Base-by-base conservation (phyloP, 176 grass and related monocot species). In the Melocanna baccifera region DNA sequence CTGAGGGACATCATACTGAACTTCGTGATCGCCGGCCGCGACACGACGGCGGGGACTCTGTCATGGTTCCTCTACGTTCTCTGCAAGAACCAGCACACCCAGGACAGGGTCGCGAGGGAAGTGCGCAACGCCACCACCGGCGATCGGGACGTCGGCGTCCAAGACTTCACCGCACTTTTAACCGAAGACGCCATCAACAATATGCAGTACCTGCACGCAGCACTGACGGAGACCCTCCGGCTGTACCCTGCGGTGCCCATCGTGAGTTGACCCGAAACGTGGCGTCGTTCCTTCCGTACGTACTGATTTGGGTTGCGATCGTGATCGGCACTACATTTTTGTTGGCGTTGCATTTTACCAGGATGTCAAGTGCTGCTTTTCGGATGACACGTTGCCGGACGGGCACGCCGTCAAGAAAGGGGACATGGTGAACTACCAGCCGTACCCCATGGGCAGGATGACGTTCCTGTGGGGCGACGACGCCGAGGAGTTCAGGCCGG, bases 371-470 rank as follows among this genome's bases (percentile, higher is more conserved):
- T 83, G 77, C 52, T 97, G 94, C 75, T 90, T 86, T 20, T 88
- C 89, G 1, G 92, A 94, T 3, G 94, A 97, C 87, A 92, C 82
- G 11, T 59, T 97, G 75, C 94, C 92, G 22, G 92, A 90, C 71
- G 94, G 94, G 16, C 75, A 88, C 58, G 62, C 84, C 0, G 30
- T 97, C 9, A 92, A 66, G 7, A 87, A 97, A 90, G 94, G 89
- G 26, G 94, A 97, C 79, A 66, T 92, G 80, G 85, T 97, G 79
- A 67, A 75, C 79, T 97, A 94, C 67, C 92, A 97, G 76, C 89
- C 94, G 70, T 97, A 82, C 74, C 75, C 89, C 48, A 94, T 97
- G 92, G 94, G 91, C 6, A 92, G 94, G 67, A 97, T 97, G 94
- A 53, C 90, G 75, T 92, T 94, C 61, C 56, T 97, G 40, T 97